These are phyloP conservation scores for Aspergillus ellipticus DNA, from an alignment of 495 filamentous ascomycete species.

Conservation along the genomic window DNA sequence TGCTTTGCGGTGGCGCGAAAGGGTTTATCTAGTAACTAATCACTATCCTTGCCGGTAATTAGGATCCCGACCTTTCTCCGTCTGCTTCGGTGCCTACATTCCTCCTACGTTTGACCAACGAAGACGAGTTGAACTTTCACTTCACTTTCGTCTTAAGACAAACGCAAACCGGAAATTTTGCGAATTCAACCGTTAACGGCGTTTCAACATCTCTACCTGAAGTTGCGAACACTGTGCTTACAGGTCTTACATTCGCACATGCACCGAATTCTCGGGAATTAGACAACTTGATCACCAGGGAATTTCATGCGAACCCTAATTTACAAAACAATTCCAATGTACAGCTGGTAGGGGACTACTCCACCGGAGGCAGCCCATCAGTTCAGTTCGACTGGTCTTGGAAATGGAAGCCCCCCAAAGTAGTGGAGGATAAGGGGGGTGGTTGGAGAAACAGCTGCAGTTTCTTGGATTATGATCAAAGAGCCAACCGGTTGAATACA, in stretches of 20 bases:
- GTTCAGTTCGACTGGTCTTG: conserved; percentile 94
- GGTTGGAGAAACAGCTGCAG: conserved; percentile 96
- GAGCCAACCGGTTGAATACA: conserved; percentile 82
- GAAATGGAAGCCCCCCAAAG: conserved; percentile 92
- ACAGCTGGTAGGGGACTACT: conserved; percentile 82
- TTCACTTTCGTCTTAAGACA: conserved; percentile 90
- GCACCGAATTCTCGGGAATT: conserved; percentile 81
- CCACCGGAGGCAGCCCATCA: conserved; percentile 72
- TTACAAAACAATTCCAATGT: conserved; percentile 97
- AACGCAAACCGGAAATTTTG: conserved; percentile 42
- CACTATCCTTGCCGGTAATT: neutral
- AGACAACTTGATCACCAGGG: conserved; percentile 87
- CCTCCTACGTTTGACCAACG: conserved; percentile 80
- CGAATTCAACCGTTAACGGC: conserved; percentile 46
- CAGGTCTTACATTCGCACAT: conserved; percentile 87
- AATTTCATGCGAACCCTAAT: conserved; percentile 96
- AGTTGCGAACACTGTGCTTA: conserved; percentile 69
- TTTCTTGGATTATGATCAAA: conserved; percentile 93
- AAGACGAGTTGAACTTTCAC: conserved; percentile 85
- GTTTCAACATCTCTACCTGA: conserved; percentile 45
- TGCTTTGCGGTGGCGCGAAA: neutral
- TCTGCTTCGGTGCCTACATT: conserved; percentile 61
- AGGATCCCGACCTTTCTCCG: conserved; percentile 75
- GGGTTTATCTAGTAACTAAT: neutral
- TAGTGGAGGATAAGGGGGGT: conserved; percentile 75